Percentiles rank a stretch among this genome's conserved stretches.
phyloP scores from a whole-genome alignment of 73 alveolate species.

The Paramecium octaurelia region DNA sequence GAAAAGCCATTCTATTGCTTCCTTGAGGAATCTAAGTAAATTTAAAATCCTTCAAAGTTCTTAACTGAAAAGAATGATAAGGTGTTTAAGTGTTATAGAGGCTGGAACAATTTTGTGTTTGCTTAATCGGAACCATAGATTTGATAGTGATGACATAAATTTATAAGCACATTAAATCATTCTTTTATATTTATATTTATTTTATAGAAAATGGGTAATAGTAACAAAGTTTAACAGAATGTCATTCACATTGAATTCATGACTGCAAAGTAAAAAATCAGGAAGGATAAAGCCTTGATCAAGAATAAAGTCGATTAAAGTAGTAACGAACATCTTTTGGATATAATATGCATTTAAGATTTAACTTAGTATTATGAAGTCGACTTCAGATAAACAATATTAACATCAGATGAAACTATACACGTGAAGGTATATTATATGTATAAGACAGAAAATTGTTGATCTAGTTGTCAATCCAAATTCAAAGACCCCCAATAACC shows the following conservation, averaged over 20 bases:
- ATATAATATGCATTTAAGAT: conserved; percentile 4
- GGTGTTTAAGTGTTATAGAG: conserved; percentile 81
- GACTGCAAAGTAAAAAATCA: not conserved
- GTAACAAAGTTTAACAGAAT: not conserved
- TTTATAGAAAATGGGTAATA: not conserved
- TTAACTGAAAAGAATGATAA: conserved; percentile 76
- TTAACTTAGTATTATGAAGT: conserved; percentile 17
- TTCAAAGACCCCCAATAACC: not conserved
- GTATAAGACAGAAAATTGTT: not conserved
- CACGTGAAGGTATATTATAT: not conserved
- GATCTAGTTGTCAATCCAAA: not conserved
- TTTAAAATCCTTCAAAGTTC: conserved; percentile 65
- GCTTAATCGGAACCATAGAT: conserved; percentile 65
- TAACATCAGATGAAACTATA: not conserved
- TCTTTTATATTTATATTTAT: not conserved
- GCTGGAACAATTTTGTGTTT: conserved; percentile 88
- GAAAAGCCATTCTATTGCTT: conserved; percentile 77
- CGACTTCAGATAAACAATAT: not conserved
- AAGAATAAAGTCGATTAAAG: not conserved
- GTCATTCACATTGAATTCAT: not conserved
- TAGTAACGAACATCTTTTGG: not conserved
- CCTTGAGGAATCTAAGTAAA: conserved; percentile 68
- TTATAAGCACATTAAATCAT: not conserved
- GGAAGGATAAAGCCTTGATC: not conserved
- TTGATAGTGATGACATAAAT: not conserved